A percentile compares a stretch with the other conserved stretches of the same genome.
phyloP scores from a whole-genome alignment of 2,329 filamentous ascomycete genomes.

The Ceratocystis colombiana region DNA sequence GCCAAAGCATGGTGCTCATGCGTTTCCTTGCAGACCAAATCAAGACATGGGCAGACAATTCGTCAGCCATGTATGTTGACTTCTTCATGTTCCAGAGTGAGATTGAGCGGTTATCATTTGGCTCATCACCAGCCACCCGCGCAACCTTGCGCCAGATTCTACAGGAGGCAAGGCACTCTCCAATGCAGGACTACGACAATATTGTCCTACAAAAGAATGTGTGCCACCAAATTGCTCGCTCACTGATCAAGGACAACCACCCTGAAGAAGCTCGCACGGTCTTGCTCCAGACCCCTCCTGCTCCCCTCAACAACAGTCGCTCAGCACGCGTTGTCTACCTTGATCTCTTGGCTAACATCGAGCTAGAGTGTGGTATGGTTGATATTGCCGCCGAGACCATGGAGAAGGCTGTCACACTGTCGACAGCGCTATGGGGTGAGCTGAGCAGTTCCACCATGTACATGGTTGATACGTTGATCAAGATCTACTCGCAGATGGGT shows the following conservation, averaged over 20 bases:
- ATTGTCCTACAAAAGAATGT: slow-evolving; percentile 23
- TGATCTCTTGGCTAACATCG: slow-evolving; percentile 24
- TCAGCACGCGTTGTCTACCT: slow-evolving; percentile 24
- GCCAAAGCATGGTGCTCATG: slow-evolving; percentile 24
- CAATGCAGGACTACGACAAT: slow-evolving; percentile 19
- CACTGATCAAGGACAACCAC: slow-evolving; percentile 23
- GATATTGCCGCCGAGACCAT: slow-evolving; percentile 20
- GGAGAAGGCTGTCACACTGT: slow-evolving; percentile 23
- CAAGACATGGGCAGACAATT: slow-evolving; percentile 20
- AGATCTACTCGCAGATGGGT: slow-evolving; percentile 24
- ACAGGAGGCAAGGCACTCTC: slow-evolving; percentile 14
- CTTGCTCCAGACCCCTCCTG: slow-evolving; percentile 19
- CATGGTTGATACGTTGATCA: slow-evolving; percentile 24
- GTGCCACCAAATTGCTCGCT: slow-evolving; percentile 22
- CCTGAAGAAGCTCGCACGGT: slow-evolving; percentile 21
- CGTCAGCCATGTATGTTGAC: slow-evolving; percentile 19
- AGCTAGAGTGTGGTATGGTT: slow-evolving; percentile 21
- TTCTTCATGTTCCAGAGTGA: slow-evolving; percentile 25
- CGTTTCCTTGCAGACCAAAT: slow-evolving; percentile 23
- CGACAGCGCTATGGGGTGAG: slow-evolving; percentile 22
- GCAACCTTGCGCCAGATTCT: slow-evolving; percentile 20
- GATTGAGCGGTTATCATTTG: slow-evolving; percentile 23
- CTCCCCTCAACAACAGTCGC: slow-evolving; percentile 22
- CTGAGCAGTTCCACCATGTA: slow-evolving; percentile 24
- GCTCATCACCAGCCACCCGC: slow-evolving; percentile 20